Percentiles rank a stretch among this genome's conserved stretches.
Evolutionary conservation across 2,329 filamentous ascomycete species (phyloP).

Genomic region (Aspergillus phoenicis): DNA sequence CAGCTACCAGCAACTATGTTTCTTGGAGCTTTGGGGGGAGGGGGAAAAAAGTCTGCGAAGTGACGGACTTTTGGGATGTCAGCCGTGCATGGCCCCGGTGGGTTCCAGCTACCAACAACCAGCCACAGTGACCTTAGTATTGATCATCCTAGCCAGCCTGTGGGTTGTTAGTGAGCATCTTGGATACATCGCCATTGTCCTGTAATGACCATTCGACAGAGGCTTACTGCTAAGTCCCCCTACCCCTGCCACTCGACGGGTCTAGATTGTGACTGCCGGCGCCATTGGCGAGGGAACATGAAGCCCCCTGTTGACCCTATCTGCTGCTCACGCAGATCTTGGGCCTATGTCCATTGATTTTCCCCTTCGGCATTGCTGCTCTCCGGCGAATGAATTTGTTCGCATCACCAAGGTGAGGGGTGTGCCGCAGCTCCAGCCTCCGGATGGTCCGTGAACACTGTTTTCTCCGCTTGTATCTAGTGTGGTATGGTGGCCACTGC

Average conservation of each 20-base stretch:
- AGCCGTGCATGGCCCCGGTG: slow-evolving; percentile 14
- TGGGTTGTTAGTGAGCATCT: slow-evolving; percentile 15
- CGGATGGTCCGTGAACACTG: neutral
- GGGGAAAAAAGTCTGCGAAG: neutral
- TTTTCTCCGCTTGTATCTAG: neutral
- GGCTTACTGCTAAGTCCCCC: neutral
- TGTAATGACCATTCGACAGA: slow-evolving; percentile 7
- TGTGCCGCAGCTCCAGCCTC: neutral
- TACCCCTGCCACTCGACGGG: slow-evolving; percentile 5
- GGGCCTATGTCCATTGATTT: neutral
- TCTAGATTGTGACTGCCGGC: slow-evolving; percentile 9
- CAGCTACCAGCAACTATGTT: neutral
- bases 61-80: slow-evolving; percentile 12
- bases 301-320: neutral
- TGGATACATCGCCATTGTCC: slow-evolving; percentile 2
- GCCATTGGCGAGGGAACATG: neutral
- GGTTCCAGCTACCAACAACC: neutral
- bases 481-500: neutral
- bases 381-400: neutral
- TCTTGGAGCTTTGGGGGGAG: neutral
- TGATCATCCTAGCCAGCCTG: slow-evolving; percentile 6
- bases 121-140: neutral
- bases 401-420: neutral
- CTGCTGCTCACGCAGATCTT: neutral
- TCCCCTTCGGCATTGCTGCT: neutral